Evolutionary conservation across 805 yeast genomes (phyloP).

Genomic region (Trichomonascus vanleenenianus): DNA sequence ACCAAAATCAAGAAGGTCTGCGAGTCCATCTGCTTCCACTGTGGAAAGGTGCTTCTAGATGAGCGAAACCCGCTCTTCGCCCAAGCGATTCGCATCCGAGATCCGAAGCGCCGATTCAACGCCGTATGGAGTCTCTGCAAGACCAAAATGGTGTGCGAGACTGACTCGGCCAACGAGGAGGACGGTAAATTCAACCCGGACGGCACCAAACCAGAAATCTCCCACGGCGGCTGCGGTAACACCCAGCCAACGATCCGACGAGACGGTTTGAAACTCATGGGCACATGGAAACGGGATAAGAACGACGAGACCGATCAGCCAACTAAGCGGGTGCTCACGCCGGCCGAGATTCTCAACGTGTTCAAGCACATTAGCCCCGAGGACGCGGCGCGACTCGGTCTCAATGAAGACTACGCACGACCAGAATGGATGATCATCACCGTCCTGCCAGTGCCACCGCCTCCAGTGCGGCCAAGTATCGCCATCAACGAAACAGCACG

Average conservation of each 20-base stretch:
- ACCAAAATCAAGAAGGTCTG: constrained; percentile 90
- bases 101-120: constrained; percentile 91
- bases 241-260: constrained; percentile 91
- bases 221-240: constrained; percentile 98
- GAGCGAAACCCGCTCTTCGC: constrained; percentile 77
- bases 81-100: constrained; percentile 79
- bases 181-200: constrained; percentile 39
- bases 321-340: constrained; percentile 66
- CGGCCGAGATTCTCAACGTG: constrained; percentile 83
- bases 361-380: constrained; percentile 83
- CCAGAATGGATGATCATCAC: constrained; percentile 98
- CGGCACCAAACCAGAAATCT: constrained; percentile 32
- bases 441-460: constrained; percentile 99
- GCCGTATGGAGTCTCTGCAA: constrained; percentile 94
- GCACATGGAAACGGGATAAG: constrained; percentile 94
- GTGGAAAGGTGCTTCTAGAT: constrained; percentile 89
- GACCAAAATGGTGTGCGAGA: constrained; percentile 91
- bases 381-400: constrained; percentile 77
- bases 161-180: constrained; percentile 58
- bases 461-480: constrained; percentile 97
- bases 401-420: constrained; percentile 92
- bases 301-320: constrained; percentile 82
- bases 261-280: constrained; percentile 93
- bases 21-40: constrained; percentile 97
- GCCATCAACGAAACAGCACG: constrained; percentile 97